phyloP scores from a whole-genome alignment of 306 rosid genomes.

The Prunus fruticosa region DNA sequence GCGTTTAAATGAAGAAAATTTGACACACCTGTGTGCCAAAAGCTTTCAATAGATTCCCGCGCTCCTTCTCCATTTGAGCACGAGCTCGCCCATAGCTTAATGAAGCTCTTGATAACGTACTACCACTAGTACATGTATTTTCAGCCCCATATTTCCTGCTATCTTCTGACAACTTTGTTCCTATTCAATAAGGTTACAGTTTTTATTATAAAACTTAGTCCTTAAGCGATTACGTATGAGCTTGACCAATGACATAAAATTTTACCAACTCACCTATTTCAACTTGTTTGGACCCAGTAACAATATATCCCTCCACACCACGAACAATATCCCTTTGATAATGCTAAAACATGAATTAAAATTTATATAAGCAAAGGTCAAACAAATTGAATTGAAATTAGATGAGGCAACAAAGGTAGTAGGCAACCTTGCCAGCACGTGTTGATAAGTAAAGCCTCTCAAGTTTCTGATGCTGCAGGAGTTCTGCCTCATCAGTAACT shows the following conservation, averaged over 20 bases:
- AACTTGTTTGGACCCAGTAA: slow-evolving; percentile 94
- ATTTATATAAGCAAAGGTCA: slow-evolving; percentile 13
- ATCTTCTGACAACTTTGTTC: slow-evolving; percentile 95
- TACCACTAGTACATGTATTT: slow-evolving; percentile 94
- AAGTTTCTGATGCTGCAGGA: slow-evolving; percentile 86
- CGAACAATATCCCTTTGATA: slow-evolving; percentile 98
- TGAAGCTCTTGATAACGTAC: slow-evolving; percentile 79
- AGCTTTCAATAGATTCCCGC: slow-evolving; percentile 80
- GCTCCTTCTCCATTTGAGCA: slow-evolving; percentile 97
- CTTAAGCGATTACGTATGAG: background rate
- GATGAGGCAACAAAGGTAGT: slow-evolving; percentile 25
- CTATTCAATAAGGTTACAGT: slow-evolving; percentile 43
- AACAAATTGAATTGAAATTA: slow-evolving; percentile 2
- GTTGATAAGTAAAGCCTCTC: slow-evolving; percentile 96
- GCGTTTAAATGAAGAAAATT: background rate
- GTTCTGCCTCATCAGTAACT: slow-evolving; percentile 81
- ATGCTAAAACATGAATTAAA: slow-evolving; percentile 52
- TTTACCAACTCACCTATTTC: slow-evolving; percentile 69
- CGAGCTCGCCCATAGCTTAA: slow-evolving; percentile 73
- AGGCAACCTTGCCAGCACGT: slow-evolving; percentile 89
- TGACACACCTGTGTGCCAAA: slow-evolving; percentile 87
- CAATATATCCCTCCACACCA: slow-evolving; percentile 92
- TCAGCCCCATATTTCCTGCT: slow-evolving; percentile 94
- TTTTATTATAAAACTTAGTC: slow-evolving; percentile 2
- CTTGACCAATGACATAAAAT: background rate